Evolutionary conservation across 305 asterid species (phyloP), one percentile per base, ranked within the genome.

Genomic region (Andrographis paniculata): DNA sequence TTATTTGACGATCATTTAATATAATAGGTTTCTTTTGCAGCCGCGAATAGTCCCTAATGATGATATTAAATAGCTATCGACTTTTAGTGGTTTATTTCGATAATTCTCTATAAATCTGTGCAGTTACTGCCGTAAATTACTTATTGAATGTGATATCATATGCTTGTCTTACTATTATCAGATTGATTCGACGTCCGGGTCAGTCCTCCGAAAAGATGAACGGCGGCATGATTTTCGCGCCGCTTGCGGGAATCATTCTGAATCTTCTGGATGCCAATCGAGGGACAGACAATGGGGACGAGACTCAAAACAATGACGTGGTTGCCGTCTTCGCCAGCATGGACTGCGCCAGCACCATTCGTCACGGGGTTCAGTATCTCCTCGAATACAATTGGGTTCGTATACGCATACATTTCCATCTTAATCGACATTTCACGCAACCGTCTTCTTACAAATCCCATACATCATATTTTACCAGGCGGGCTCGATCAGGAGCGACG

Each of bases 211-310:
- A 89, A 63, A 89, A 82, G 63, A 77, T 73, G 45, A 74, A 71
- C 64, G 73, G 78, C 39, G 88, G 96, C 68, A 86, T 78, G 94
- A 75, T 89, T 48, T 68, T 89, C 62, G 94, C 94, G 43, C 98
- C 98, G 7, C 84, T 89, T 20, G 92, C 92, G 20, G 98, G 96
- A 56, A 89, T 89, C 59, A 74, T 89, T 48, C 68, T 78, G 40
- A 89, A 89, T 73, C 65, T 89, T 58, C 49, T 89, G 70, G 94
- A 82, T 70, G 84, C 80, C 22, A 54, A 64, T 45, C 62, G 61
- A 64, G 80, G 55, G 45, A 52, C 53, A 16, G 67, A 54, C 6
- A 28, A 23, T 0, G 70, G 58, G 48, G 63, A 63, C 51, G 78
- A 65, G 65, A n/a, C n/a, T n/a, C n/a, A n/a, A n/a, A n/a, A n/a